Percentiles rank a stretch among this genome's conserved stretches.
Evolutionary conservation across 305 asterid species (phyloP).

Genomic region (Lippia alba): DNA sequence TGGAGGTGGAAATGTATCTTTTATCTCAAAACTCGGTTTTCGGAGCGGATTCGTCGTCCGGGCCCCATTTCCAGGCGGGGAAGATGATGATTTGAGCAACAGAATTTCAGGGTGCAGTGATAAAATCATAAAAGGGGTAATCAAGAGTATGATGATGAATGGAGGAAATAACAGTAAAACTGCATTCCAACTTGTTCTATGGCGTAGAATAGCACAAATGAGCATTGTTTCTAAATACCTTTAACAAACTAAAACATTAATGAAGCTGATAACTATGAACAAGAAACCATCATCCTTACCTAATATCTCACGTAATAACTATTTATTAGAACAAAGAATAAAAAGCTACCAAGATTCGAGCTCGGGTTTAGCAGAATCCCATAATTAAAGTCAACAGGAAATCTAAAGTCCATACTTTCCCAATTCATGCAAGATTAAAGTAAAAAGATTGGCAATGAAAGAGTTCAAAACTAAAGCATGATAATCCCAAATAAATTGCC

Average conservation of each 20-base stretch:
- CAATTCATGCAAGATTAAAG: background rate
- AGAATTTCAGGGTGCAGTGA: conserved; percentile 31
- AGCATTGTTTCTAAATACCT: conserved; percentile 18
- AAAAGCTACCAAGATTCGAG: background rate
- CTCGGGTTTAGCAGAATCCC: background rate
- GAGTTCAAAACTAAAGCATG: no score
- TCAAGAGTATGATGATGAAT: conserved; percentile 29
- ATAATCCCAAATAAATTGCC: background rate
- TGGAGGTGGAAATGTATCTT: conserved; percentile 2
- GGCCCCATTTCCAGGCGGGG: background rate
- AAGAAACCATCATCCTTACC: background rate
- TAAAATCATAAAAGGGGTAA: conserved; percentile 30
- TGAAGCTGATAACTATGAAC: background rate
- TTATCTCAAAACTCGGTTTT: background rate
- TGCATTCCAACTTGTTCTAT: conserved; percentile 32
- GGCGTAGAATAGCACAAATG: background rate
- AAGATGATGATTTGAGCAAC: conserved; percentile 14
- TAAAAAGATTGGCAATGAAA: background rate
- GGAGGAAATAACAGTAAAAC: conserved; percentile 36
- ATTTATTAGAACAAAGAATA: no score
- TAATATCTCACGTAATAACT: background rate
- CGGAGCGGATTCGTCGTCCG: conserved; percentile 9
- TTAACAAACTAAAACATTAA: background rate
- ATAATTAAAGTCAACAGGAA: background rate
- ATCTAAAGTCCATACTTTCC: background rate